phyloP scores from a whole-genome alignment of 345 rosid species.

The Cardamine resedifolia region DNA sequence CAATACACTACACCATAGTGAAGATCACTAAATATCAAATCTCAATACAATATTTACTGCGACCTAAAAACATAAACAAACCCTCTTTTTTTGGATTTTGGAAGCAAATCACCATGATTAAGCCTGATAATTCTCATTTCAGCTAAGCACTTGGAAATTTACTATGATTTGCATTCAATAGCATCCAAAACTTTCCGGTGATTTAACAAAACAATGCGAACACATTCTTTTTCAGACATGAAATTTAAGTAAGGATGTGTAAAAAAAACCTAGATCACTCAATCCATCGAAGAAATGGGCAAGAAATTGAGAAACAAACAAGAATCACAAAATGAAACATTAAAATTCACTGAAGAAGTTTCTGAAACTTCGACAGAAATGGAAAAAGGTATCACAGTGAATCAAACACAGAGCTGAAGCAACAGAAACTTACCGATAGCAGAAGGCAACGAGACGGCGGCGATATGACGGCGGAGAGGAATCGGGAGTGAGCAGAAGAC shows the following conservation, averaged over 20 bases:
- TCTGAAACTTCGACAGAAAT: not conserved
- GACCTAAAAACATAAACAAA: not conserved
- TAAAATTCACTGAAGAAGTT: not conserved
- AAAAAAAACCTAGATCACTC: not conserved
- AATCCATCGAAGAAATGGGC: conserved; percentile 6
- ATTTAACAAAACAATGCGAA: not conserved
- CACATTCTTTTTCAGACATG: not conserved
- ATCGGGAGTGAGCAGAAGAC: not conserved
- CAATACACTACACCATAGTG: not conserved
- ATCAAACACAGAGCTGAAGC: not conserved
- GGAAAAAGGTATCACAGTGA: not conserved
- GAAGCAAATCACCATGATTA: not conserved
- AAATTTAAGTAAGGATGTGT: not conserved
- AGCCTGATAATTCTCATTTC: not conserved
- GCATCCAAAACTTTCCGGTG: not conserved
- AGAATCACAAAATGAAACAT: not conserved
- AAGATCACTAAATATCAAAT: not conserved
- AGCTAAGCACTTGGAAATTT: not conserved
- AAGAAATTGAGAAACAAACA: not conserved
- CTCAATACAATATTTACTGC: not conserved
- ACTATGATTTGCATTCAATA: not conserved
- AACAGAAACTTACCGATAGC: not conserved
- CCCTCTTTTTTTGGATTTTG: not conserved
- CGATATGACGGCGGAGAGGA: not conserved
- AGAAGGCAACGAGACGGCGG: conserved; percentile 7